Evolutionary conservation across 208 protist species (phyloP).

Genomic region (Acanthamoeba royreba): DNA sequence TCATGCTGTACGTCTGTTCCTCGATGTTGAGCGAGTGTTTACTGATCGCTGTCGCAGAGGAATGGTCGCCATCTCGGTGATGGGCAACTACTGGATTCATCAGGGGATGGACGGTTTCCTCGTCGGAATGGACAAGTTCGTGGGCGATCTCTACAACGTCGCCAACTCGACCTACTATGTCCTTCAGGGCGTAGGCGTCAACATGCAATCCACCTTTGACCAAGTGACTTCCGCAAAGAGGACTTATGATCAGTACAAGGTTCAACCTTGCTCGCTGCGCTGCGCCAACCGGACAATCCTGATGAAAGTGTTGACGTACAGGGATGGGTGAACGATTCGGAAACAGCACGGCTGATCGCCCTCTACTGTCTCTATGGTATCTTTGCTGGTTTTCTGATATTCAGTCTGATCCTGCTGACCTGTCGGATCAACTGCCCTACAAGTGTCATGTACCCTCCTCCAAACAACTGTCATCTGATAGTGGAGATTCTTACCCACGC

Average conservation of each 20-base stretch:
- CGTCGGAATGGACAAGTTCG: not conserved
- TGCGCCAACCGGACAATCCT: not conserved
- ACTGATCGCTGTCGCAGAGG: not conserved
- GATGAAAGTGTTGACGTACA: not conserved
- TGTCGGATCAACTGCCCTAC: not conserved
- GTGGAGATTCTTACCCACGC: not conserved
- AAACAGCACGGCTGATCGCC: not conserved
- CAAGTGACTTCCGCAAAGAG: not conserved
- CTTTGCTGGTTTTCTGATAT: not conserved
- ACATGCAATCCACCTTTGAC: not conserved
- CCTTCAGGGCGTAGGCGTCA: not conserved
- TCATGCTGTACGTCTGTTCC: not conserved
- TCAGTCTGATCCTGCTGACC: not conserved
- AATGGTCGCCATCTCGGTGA: not conserved
- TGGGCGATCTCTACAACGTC: not conserved
- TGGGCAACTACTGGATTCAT: not conserved
- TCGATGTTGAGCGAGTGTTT: not conserved
- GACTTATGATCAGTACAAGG: not conserved
- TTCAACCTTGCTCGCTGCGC: no score
- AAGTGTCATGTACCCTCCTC: not conserved
- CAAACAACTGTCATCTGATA: not conserved
- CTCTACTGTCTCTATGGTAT: not conserved
- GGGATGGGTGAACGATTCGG: not conserved
- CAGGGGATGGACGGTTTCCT: not conserved
- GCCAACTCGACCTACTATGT: not conserved